A percentile compares a stretch with the other conserved stretches of the same genome.
phyloP scores from a whole-genome alignment of 495 filamentous ascomycete species.

The Melanomma pulvis-pyrius region DNA sequence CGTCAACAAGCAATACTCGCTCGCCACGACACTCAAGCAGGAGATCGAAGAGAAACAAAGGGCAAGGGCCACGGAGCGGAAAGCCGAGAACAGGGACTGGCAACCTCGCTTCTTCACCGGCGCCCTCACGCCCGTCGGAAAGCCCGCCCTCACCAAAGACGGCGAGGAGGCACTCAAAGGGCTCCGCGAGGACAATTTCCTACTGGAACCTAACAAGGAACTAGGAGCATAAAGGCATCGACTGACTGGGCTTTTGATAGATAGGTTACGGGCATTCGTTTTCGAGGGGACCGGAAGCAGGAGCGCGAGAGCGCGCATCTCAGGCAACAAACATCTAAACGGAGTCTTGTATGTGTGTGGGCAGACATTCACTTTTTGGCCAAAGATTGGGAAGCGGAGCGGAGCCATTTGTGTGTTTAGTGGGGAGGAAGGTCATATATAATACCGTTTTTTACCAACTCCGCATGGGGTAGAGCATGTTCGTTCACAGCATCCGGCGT shows the following conservation, averaged over 20 bases:
- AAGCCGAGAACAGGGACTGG: conserved; percentile 68
- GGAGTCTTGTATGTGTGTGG: too few species aligned
- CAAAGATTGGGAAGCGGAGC: too few species aligned
- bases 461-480: too few species aligned
- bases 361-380: too few species aligned
- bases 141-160: conserved; percentile 77
- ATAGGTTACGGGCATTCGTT: not conserved
- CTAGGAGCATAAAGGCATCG: conserved; percentile 19
- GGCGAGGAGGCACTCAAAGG: conserved; percentile 70
- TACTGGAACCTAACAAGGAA: conserved; percentile 34
- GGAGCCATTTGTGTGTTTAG: too few species aligned
- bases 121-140: conserved; percentile 70
- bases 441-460: too few species aligned
- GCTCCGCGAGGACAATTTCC: conserved; percentile 53
- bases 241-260: not conserved
- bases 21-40: conserved; percentile 83
- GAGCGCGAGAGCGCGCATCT: too few species aligned
- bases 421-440: too few species aligned
- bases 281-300: too few species aligned
- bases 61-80: conserved; percentile 77
- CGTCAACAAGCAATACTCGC: conserved; percentile 73
- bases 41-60: conserved; percentile 91
- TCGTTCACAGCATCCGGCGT: too few species aligned
- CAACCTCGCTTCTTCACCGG: conserved; percentile 88
- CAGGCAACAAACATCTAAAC: too few species aligned